phyloP scores from a whole-genome alignment of 805 yeast species.

The Pichia cabralensis region DNA sequence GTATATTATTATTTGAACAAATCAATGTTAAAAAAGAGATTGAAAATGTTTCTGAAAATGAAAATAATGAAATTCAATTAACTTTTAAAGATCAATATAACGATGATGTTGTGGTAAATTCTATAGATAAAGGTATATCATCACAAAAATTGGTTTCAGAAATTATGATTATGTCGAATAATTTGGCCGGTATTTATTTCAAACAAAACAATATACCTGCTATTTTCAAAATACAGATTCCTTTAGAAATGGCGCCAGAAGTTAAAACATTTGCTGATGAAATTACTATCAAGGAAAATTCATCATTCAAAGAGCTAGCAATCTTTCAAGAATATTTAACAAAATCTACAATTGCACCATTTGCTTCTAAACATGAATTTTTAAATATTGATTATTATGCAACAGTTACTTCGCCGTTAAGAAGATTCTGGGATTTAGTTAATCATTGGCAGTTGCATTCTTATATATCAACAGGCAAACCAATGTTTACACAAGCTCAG shows the following conservation, averaged over 20 bases:
- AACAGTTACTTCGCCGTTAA: constrained; percentile 80
- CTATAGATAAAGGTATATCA: constrained; percentile 20
- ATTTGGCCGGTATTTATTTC: constrained; percentile 44
- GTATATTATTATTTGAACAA: constrained; percentile 18
- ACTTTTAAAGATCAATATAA: constrained; percentile 14
- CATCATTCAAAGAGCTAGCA: constrained; percentile 32
- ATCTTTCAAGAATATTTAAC: constrained; percentile 37
- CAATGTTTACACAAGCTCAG: constrained; percentile 25
- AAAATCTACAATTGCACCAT: constrained; percentile 40
- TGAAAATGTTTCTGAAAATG: constrained; percentile 14
- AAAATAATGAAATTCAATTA: constrained; percentile 17
- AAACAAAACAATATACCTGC: constrained; percentile 37
- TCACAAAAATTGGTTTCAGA: constrained; percentile 70
- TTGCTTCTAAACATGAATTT: constrained; percentile 44
- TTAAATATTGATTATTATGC: constrained; percentile 55
- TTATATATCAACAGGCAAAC: constrained; percentile 22
- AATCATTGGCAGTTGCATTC: constrained; percentile 70
- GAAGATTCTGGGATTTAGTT: constrained; percentile 72
- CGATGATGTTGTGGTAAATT: constrained; percentile 8
- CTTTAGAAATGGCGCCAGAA: constrained; percentile 16
- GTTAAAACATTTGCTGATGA: constrained; percentile 16
- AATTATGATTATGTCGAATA: constrained; percentile 72
- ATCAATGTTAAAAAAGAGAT: constrained; percentile 17
- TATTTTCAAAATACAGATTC: constrained; percentile 31
- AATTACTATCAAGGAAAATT: constrained; percentile 14